These are phyloP conservation scores for Geranium rotundifolium DNA, from an alignment of 345 rosid genomes.

Conservation along the genomic window DNA sequence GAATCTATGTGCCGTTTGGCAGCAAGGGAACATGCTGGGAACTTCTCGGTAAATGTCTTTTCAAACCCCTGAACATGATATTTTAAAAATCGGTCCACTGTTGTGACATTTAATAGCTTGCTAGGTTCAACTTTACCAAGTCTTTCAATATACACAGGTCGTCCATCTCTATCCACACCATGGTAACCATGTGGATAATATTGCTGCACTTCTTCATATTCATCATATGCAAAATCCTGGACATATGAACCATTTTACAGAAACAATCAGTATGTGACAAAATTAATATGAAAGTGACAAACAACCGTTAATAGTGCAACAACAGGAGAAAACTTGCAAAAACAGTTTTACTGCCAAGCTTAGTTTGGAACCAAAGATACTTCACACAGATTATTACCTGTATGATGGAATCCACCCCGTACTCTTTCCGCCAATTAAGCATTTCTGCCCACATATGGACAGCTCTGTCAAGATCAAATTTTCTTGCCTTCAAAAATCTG, in stretches of 20 bases:
- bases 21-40: conserved; percentile 83
- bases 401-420: conserved; percentile 57
- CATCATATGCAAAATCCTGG: conserved; percentile 86
- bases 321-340: conserved; percentile 1
- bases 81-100: conserved; percentile 77
- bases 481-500: conserved; percentile 88
- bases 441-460: conserved; percentile 87
- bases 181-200: conserved; percentile 96
- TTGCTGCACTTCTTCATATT: conserved; percentile 61
- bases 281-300: background rate
- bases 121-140: conserved; percentile 65
- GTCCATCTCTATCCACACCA: conserved; percentile 83
- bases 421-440: conserved; percentile 78
- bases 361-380: conserved; percentile 1
- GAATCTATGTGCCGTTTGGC: conserved; percentile 73
- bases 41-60: conserved; percentile 76
- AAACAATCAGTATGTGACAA: conserved; percentile 4
- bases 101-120: conserved; percentile 73
- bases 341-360: background rate
- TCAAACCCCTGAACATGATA: conserved; percentile 91
- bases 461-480: conserved; percentile 69
- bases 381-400: conserved; percentile 35
- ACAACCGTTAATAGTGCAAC: background rate
- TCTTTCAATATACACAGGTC: conserved; percentile 82
- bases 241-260: conserved; percentile 2